Evolutionary conservation across 1,139 yeast genomes (phyloP), one percentile per base, ranked within the genome.

Genomic region (Torulaspora globosa): DNA sequence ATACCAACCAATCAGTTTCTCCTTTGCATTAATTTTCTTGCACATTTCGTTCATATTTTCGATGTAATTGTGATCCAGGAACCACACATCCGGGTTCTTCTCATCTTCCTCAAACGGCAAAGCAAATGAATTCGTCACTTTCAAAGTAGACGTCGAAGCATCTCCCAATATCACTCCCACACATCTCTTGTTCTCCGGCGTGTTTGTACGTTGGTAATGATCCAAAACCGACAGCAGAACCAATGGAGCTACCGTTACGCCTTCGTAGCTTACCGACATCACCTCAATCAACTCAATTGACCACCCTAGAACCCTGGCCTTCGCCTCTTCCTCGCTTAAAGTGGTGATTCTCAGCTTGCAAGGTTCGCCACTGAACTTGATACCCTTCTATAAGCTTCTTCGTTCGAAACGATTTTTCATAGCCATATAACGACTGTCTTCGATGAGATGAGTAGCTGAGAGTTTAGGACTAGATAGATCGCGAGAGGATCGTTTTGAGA

Each of bases 21-120:
- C 99, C 70, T 87, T 88, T 23, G 98, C 99, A 70, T 90, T 92
- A 64, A 92, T 92, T 69, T 94, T 92, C 66, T 86, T 88, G 70
- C 88, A 92, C 99, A 94, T 94, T 57, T 89, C 97, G 53, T 92
- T 84, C 99, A 94, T 94, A 46, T 87, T 79, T 62, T 92, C 98
- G 52, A 94, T 88, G 65, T 83, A 94, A 65, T 94, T 92, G 70
- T 94, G 98, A 65, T 94, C 98, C 61, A 94, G 73, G 62, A 92
- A 94, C 97, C 98, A 94, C 39, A 94, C 97, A n/a, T 81, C 81
- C 2, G 95, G 79, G 66, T 88, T 86, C 68, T 82, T 84, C 44
- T 85, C 96, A 63, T 92, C 98, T 66, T 94, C 99, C 68, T 94
- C 98, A 63, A 92, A 94, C 1, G 99, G 99, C 49, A 85, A 80